A percentile compares a stretch with the other conserved stretches of the same genome.
Conservation (phyloP, 2,329 filamentous ascomycete genomes). For the Cordyceps javanica region DNA sequence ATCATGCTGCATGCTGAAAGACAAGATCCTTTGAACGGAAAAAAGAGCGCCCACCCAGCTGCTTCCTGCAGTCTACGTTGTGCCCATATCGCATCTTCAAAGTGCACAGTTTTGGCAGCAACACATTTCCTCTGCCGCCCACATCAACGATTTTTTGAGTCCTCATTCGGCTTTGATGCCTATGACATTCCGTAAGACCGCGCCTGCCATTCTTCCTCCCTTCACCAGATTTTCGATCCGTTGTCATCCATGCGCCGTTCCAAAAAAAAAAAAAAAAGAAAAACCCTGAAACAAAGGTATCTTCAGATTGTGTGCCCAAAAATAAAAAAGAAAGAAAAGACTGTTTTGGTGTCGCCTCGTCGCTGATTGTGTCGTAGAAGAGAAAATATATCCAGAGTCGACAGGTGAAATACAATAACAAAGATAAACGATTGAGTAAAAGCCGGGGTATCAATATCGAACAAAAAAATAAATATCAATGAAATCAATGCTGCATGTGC, state of each 20-base stretch:
- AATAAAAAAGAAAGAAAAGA: neutral
- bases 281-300: constrained; percentile 1
- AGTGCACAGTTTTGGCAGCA: neutral
- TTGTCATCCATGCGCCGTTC: constrained; percentile 3
- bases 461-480: constrained; percentile 12
- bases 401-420: constrained; percentile 8
- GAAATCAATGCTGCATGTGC: constrained; percentile 19
- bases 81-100: neutral
- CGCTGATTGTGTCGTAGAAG: constrained; percentile 5
- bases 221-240: neutral
- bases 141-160: neutral
- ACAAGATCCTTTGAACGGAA: neutral
- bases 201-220: neutral
- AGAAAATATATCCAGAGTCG: constrained; percentile 14
- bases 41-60: neutral
- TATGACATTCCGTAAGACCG: neutral
- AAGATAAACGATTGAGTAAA: constrained; percentile 11
- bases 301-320: constrained; percentile 6
- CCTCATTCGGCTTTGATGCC: neutral
- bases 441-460: constrained; percentile 16
- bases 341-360: neutral
- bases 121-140: neutral
- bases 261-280: no score
- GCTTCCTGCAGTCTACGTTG: neutral
- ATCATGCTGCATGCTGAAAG: neutral